Base-by-base conservation (phyloP, 768 basidiomycete genomes). In the Mycena crocata region DNA sequence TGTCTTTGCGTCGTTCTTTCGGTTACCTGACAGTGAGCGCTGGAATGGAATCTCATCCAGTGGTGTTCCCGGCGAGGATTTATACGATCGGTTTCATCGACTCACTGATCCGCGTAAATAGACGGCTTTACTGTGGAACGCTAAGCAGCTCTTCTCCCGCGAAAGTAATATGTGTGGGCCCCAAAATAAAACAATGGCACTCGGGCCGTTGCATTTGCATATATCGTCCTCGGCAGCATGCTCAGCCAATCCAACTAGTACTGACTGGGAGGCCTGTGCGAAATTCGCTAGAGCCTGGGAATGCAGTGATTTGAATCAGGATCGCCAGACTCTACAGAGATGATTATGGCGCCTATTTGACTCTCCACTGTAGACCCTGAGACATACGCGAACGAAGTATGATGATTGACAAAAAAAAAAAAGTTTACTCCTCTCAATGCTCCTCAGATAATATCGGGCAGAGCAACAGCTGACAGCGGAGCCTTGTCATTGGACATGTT, bases 21-120 rank as follows among this genome's bases (percentile, higher is more conserved):
- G n/a, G 34, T 23, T 54, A 26, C 30, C 28, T 54, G 55, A 57
- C 55, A 44, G 55, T 28, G 55, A 31, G 55, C 55, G 55, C 55
- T 57, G n/a, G n/a, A 32, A 57, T 21, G 17, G 12, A 56, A 31
- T 31, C 26, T 6, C 17, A 39, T 14, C 12, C n/a, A 23, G 26
- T 39, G 52, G 52, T 55, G 52, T 55, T 55, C 40, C 21, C 39
- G 55, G 30, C 40, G 12, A 57, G 55, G 42, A 57, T 44, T 31
- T n/a, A 32, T 42, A 14, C 19, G 8, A 32, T 32, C 9, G n/a
- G 28, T 44, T 21, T 42, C 42, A 14, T 32, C 4, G 24, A 28
- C 51, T 8, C 26, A 6, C 30, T 44, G 55, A 57, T 57, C 55
- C 40, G 55, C 37, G 5, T n/a, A 42, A 30, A 23, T 49, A 7